Conservation (phyloP, 164 flowering plant species). For the Nelumbo lutea region DNA sequence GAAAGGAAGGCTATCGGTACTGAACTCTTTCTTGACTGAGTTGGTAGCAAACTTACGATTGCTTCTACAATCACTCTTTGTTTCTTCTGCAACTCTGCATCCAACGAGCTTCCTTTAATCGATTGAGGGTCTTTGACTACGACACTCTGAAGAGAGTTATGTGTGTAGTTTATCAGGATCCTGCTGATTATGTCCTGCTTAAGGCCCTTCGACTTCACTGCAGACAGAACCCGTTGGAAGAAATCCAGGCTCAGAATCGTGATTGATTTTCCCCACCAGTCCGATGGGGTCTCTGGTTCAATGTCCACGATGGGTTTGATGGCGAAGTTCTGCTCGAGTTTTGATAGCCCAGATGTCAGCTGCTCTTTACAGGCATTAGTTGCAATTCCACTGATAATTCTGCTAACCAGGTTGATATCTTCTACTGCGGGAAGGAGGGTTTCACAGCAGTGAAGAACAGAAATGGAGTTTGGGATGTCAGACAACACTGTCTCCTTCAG, state of each 20-base stretch:
- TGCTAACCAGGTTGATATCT: constrained; percentile 55
- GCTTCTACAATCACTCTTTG: constrained; percentile 73
- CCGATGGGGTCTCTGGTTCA: constrained; percentile 61
- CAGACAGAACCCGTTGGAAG: constrained; percentile 75
- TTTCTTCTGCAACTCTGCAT: constrained; percentile 65
- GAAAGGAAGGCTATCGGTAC: constrained; percentile 96
- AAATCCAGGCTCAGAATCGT: constrained; percentile 67
- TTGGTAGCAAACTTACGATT: constrained; percentile 66
- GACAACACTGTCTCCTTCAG: constrained; percentile 66
- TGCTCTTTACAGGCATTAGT: constrained; percentile 89
- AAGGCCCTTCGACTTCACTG: constrained; percentile 77
- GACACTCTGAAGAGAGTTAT: constrained; percentile 66
- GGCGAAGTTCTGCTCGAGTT: constrained; percentile 62
- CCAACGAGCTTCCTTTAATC: constrained; percentile 44
- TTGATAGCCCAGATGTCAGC: constrained; percentile 72
- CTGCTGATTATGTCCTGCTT: constrained; percentile 72
- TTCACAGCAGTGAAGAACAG: constrained; percentile 77
- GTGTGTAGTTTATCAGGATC: constrained; percentile 77
- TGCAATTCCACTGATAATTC: constrained; percentile 67
- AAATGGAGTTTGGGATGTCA: constrained; percentile 64
- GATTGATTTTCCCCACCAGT: constrained; percentile 93
- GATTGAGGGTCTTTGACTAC: constrained; percentile 47
- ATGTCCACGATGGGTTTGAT: constrained; percentile 28
- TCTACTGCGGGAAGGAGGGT: constrained; percentile 69
- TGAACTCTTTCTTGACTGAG: constrained; percentile 74